phyloP scores from a whole-genome alignment of 495 filamentous ascomycete genomes.

The Neurospora sp. region DNA sequence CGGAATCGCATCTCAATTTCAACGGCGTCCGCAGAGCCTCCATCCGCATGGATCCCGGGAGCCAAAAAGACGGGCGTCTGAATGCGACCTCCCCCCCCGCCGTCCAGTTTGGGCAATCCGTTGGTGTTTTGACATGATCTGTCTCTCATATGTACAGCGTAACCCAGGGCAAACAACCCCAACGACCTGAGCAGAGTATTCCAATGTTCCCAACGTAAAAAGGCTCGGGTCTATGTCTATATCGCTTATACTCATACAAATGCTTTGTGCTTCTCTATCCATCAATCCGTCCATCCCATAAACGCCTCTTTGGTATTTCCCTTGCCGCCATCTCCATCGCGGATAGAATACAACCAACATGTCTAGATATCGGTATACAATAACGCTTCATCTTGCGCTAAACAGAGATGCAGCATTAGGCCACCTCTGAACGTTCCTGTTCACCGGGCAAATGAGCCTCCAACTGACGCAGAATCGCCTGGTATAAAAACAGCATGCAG shows the following conservation, averaged over 20 bases:
- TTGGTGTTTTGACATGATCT: background rate
- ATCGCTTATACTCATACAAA: background rate
- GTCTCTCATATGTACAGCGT: slow-evolving; percentile 11
- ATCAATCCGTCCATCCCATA: background rate
- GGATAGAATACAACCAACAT: slow-evolving; percentile 11
- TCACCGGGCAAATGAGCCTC: slow-evolving; percentile 40
- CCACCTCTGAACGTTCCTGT: slow-evolving; percentile 2
- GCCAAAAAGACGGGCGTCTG: background rate
- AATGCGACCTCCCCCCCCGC: background rate
- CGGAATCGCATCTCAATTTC: background rate
- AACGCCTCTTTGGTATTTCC: background rate
- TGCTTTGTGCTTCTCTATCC: background rate
- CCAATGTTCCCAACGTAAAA: background rate
- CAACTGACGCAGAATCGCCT: slow-evolving; percentile 70
- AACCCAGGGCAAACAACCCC: slow-evolving; percentile 12
- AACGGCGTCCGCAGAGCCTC: background rate
- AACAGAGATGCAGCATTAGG: slow-evolving; percentile 9
- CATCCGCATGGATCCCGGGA: background rate
- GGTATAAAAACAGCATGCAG: slow-evolving; percentile 95
- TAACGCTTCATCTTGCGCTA: slow-evolving; percentile 8
- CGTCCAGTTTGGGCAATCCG: background rate
- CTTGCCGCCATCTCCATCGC: slow-evolving; percentile 2
- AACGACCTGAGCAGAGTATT: background rate
- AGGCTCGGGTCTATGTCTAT: background rate
- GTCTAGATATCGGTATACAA: slow-evolving; percentile 12